Evolutionary conservation across 192 early-diverging fungal species (phyloP).

Genomic region (Thamnidium elegans): DNA sequence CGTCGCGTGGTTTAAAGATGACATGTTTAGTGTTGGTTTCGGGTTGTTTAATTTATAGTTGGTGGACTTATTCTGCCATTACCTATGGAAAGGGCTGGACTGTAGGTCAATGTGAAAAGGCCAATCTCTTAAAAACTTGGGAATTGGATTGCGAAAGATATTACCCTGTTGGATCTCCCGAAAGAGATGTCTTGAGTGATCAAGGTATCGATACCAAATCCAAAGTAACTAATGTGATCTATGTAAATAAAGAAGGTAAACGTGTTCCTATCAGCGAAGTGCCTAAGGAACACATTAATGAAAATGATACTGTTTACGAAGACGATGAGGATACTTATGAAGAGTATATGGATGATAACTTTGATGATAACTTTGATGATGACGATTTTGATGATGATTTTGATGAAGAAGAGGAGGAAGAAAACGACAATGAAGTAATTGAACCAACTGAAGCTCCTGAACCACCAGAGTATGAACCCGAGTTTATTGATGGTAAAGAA

Average conservation of each 20-base stretch:
- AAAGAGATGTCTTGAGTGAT: not conserved
- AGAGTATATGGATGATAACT: not conserved
- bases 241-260: not conserved
- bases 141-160: constrained; percentile 17
- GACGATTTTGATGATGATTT: not conserved
- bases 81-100: constrained; percentile 81
- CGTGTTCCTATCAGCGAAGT: not conserved
- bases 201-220: not conserved
- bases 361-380: not conserved
- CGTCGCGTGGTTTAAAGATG: constrained; percentile 41
- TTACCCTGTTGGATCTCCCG: not conserved
- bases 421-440: not conserved
- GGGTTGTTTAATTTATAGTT: constrained; percentile 52
- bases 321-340: not conserved
- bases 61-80: constrained; percentile 74
- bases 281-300: not conserved
- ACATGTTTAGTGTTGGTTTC: constrained; percentile 27
- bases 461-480: constrained; percentile 3
- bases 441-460: constrained; percentile 14
- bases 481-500: constrained; percentile 3
- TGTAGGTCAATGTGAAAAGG: constrained; percentile 54
- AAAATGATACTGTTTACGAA: not conserved
- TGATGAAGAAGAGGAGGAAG: not conserved
- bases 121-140: constrained; percentile 15
- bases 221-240: not conserved